These are phyloP conservation scores for Aspergillus flavus DNA, from an alignment of 2,329 filamentous ascomycete genomes.

Conservation along the genomic window DNA sequence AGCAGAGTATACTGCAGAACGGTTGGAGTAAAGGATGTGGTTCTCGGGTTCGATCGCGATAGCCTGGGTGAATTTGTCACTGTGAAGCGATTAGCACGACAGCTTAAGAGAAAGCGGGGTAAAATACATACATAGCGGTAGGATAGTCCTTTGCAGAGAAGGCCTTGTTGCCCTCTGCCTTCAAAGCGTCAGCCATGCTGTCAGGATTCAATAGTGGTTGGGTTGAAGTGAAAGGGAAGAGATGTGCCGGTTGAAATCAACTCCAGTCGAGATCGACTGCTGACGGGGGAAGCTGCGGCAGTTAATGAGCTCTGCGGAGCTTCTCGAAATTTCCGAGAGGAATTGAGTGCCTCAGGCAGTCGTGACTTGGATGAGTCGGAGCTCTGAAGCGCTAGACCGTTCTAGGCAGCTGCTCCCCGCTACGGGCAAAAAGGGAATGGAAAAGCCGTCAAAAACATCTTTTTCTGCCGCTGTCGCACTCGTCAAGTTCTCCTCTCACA, in stretches of 20 bases:
- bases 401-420: conserved; percentile 23
- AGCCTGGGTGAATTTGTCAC: conserved; percentile 91
- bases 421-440: conserved; percentile 20
- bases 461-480: conserved; percentile 11
- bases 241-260: conserved; percentile 9
- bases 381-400: conserved; percentile 22
- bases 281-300: conserved; percentile 15
- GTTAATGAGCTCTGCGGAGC: conserved; percentile 33
- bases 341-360: conserved; percentile 28
- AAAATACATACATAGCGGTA: conserved; percentile 81
- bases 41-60: conserved; percentile 86
- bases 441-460: conserved; percentile 35
- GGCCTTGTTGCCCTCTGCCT: conserved; percentile 97
- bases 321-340: conserved; percentile 50
- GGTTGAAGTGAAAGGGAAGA: background rate
- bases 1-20: conserved; percentile 84
- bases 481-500: conserved; percentile 15
- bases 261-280: conserved; percentile 11
- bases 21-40: conserved; percentile 97
- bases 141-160: conserved; percentile 97
- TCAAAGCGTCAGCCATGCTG: conserved; percentile 76
- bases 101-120: conserved; percentile 20
- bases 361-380: conserved; percentile 15
- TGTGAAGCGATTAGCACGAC: conserved; percentile 41
- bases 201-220: conserved; percentile 9